phyloP scores from a whole-genome alignment of 805 yeast species.

The Kregervanrija delftensis region DNA sequence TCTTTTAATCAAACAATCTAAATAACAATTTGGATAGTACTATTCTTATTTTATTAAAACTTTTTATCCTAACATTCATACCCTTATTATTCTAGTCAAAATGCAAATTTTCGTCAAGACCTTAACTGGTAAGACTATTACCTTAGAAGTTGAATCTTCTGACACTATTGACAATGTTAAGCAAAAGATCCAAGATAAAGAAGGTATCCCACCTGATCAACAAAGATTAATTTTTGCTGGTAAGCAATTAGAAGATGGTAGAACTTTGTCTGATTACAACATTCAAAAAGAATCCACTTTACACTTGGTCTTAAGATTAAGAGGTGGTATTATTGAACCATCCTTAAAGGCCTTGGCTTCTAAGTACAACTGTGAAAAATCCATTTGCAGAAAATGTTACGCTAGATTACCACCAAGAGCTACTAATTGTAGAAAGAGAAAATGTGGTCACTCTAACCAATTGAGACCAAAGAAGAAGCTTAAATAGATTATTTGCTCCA shows the following conservation, averaged over 20 bases:
- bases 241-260: constrained; percentile 93
- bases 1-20: no score
- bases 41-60: no score
- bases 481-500: constrained; percentile 48
- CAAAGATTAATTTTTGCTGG: constrained; percentile 94
- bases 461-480: constrained; percentile 99
- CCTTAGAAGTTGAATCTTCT: constrained; percentile 80
- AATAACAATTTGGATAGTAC: no score
- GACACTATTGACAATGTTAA: constrained; percentile 95
- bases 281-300: constrained; percentile 83
- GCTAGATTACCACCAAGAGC: constrained; percentile 99
- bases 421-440: constrained; percentile 99
- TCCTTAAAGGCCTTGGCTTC: constrained; percentile 98
- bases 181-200: constrained; percentile 93
- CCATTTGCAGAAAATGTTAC: constrained; percentile 99
- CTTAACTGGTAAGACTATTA: constrained; percentile 97
- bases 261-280: constrained; percentile 91
- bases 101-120: constrained; percentile 99
- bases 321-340: constrained; percentile 95
- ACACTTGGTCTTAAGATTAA: constrained; percentile 59
- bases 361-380: constrained; percentile 99
- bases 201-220: constrained; percentile 96
- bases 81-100: constrained; percentile 19
- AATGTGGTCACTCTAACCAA: constrained; percentile 99
- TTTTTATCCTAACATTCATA: constrained; percentile 9